A percentile compares a stretch with the other conserved stretches of the same genome.
These are phyloP conservation scores for Saccharomyces hybrid DNA, from an alignment of 1,139 yeast species.

Conservation along the genomic window DNA sequence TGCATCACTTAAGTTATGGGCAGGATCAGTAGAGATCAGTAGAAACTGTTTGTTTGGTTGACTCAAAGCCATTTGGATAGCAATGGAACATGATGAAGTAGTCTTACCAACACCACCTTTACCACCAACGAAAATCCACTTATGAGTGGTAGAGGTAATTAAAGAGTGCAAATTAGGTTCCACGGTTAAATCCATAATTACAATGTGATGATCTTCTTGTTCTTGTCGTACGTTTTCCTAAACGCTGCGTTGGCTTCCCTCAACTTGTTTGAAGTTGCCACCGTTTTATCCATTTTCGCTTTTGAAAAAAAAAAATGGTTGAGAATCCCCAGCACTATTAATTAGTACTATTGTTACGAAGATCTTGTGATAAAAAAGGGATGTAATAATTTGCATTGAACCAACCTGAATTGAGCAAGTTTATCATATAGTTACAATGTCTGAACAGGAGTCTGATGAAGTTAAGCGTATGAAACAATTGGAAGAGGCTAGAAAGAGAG, in stretches of 20 bases:
- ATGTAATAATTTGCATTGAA: neutral
- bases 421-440: constrained; percentile 12
- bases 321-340: neutral
- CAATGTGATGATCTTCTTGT: neutral
- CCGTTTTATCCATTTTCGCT: neutral
- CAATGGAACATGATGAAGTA: constrained; percentile 91
- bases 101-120: constrained; percentile 99
- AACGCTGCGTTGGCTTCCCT: neutral
- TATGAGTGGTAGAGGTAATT: constrained; percentile 58
- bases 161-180: constrained; percentile 67
- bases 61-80: constrained; percentile 79
- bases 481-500: constrained; percentile 33
- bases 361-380: neutral
- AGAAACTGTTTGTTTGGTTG: constrained; percentile 77
- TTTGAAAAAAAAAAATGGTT: neutral
- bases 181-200: constrained; percentile 35
- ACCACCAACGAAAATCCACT: constrained; percentile 98
- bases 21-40: constrained; percentile 94
- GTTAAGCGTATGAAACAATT: constrained; percentile 28
- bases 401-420: neutral
- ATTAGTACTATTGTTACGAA: neutral
- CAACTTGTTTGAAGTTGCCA: constrained; percentile 1
- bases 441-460: constrained; percentile 19
- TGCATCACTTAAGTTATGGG: constrained; percentile 94
- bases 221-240: neutral